Base-by-base conservation (phyloP, 1,284 basidiomycete species). In the Naganishia sp. region DNA sequence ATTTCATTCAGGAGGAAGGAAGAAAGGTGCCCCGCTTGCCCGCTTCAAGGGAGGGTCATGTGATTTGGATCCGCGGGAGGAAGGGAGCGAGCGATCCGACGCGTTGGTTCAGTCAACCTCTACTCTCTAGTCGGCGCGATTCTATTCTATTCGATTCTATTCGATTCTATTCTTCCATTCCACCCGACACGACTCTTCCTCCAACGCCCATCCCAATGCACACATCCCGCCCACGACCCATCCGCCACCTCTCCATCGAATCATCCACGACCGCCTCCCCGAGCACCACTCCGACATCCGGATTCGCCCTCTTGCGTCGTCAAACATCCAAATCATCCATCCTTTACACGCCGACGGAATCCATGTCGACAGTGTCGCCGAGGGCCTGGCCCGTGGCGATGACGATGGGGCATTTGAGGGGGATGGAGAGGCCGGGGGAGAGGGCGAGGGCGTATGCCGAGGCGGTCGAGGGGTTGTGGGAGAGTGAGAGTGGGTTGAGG, bases 401-500 rank as follows among this genome's bases (percentile, higher is more conserved):
- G 86, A 82, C 85, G 68, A 90, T 84, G 71, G 82, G 83, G 23
- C 89, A 94, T 73, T 83, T 95, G 13, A 79, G 84, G 64, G 71
- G 73, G 13, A 83, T 85, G 77, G 85, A 84, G 72, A 87, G 83
- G 35, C 73, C 89, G 0, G 75, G 86, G 3, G 93, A 95, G 73
- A 83, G 92, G 46, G 90, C 89, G 55, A 76, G 82, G 35, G 85
- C 86, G 52, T 96, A 95, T 74, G 89, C 90, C 9, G 80, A 82
- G 68, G 92, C 92, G 78, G 90, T 94, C 71, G 91, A 92, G 73
- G 90, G 93, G 72, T 79, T 95, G 23, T 84, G 86, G 54, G 81
- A 83, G 67, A 86, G 86, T 71, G 90, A 94, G 74, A 89, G 88
- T 72, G 92, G 93, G 21, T 76, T 95, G 67, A 81, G 81, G 17